Evolutionary conservation across 2,329 filamentous ascomycete species (phyloP).

Genomic region (Pseudocercospora macadamiae): DNA sequence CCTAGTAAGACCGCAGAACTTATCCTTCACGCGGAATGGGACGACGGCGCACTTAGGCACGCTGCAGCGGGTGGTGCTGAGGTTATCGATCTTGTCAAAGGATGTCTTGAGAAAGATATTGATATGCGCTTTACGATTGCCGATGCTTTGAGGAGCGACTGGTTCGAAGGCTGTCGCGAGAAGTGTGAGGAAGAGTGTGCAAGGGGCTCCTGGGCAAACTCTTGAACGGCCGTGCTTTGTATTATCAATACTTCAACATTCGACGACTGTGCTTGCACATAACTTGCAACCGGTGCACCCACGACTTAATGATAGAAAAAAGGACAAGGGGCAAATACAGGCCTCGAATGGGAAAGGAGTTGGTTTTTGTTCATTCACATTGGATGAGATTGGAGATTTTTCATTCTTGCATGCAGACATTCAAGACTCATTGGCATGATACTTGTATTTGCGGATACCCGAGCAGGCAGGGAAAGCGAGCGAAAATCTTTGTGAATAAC

Average conservation of each 20-base stretch:
- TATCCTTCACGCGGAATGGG: constrained; percentile 64
- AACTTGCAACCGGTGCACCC: neutral
- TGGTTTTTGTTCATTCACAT: neutral
- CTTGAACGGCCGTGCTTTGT: neutral
- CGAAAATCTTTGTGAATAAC: neutral
- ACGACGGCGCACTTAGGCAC: constrained; percentile 53
- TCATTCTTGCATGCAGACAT: neutral
- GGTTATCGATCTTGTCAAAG: constrained; percentile 59
- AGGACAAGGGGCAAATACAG: neutral
- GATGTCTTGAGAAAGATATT: constrained; percentile 62
- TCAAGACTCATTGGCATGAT: neutral
- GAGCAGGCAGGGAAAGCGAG: neutral
- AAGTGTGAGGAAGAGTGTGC: constrained; percentile 23
- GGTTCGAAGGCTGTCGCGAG: constrained; percentile 49
- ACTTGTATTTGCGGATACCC: neutral
- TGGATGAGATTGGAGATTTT: neutral
- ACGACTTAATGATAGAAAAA: constrained; percentile 12
- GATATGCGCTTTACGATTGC: constrained; percentile 60
- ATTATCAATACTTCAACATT: neutral
- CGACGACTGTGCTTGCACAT: neutral
- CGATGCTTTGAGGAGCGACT: constrained; percentile 58
- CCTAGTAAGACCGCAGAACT: constrained; percentile 61
- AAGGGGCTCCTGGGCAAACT: neutral
- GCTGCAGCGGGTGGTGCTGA: constrained; percentile 48
- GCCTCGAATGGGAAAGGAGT: neutral